Conservation (phyloP, 2,329 filamentous ascomycete species). For the Diaporthe vaccinii region DNA sequence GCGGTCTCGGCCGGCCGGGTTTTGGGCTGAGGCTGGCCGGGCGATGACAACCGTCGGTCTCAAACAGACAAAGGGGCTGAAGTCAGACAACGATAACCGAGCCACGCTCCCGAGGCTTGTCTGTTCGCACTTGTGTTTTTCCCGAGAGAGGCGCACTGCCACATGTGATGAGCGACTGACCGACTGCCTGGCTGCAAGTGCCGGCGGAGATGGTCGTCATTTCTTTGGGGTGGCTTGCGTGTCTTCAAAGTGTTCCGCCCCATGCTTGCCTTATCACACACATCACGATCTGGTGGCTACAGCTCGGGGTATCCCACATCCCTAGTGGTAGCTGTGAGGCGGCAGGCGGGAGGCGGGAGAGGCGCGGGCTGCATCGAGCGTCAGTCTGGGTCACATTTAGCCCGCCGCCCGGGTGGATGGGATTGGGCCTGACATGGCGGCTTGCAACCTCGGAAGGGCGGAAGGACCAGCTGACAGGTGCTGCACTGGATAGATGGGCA, state of each 20-base stretch:
- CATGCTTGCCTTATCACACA: not conserved
- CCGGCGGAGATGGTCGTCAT: not conserved
- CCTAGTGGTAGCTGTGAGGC: not conserved
- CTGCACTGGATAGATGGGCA: not conserved
- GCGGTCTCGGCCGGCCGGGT: constrained; percentile 16
- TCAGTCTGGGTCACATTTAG: constrained; percentile 8
- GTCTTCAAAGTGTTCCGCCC: not conserved
- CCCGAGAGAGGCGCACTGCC: not conserved
- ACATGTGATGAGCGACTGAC: constrained; percentile 11
- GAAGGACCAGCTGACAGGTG: not conserved
- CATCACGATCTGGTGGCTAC: not conserved
- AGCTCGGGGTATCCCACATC: not conserved
- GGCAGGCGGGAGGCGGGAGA: constrained; percentile 3
- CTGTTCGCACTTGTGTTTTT: not conserved
- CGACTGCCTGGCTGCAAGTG: not conserved
- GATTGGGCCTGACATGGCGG: constrained; percentile 8
- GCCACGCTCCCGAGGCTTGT: not conserved
- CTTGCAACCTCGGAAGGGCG: constrained; percentile 24
- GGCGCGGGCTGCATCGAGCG: not conserved
- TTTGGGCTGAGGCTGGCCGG: constrained; percentile 19
- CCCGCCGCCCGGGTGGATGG: not conserved
- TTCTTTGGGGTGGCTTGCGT: constrained; percentile 6
- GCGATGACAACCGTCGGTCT: not conserved
- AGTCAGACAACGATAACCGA: not conserved
- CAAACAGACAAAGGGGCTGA: constrained; percentile 1